Percentiles rank a stretch among this genome's conserved stretches.
Evolutionary conservation across 2,329 filamentous ascomycete genomes (phyloP).

Genomic region (Ampelomyces quisqualis): DNA sequence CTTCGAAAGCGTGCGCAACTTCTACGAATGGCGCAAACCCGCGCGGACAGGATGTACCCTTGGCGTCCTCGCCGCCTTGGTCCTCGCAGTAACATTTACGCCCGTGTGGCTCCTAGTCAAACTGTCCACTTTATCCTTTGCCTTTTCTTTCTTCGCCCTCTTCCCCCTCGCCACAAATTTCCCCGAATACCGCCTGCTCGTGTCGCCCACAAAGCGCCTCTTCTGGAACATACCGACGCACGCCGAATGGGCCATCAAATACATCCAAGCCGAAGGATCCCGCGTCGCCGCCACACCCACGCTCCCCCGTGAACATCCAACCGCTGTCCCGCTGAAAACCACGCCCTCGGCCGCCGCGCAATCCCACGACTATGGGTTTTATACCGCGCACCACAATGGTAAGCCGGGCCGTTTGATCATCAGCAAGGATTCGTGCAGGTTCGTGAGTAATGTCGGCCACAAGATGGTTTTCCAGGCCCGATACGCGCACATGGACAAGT

Average conservation of each 20-base stretch:
- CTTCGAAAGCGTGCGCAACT: conserved; percentile 41
- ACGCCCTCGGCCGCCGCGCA: not conserved
- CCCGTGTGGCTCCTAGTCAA: conserved; percentile 36
- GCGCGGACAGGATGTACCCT: conserved; percentile 28
- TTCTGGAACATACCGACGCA: conserved; percentile 45
- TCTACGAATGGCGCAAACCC: conserved; percentile 44
- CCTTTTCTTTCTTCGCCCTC: conserved; percentile 38
- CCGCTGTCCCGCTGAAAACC: not conserved
- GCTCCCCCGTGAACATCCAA: too few species aligned
- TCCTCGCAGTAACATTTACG: conserved; percentile 24
- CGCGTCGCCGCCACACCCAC: conserved; percentile 8
- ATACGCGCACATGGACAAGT: conserved; percentile 18
- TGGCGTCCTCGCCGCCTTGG: conserved; percentile 19
- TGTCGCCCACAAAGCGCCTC: conserved; percentile 38
- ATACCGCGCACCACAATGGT: conserved; percentile 18
- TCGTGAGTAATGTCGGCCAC: conserved; percentile 15
- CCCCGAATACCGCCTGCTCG: conserved; percentile 40
- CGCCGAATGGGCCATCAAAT: conserved; percentile 41
- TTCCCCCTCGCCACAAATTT: conserved; percentile 39
- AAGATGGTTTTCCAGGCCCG: conserved; percentile 14
- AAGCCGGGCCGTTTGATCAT: conserved; percentile 20
- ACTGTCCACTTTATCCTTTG: conserved; percentile 27
- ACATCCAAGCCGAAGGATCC: conserved; percentile 30
- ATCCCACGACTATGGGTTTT: conserved; percentile 24
- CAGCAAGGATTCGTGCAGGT: conserved; percentile 18